Percentiles rank a stretch among this genome's conserved stretches.
These are phyloP conservation scores for Zymoseptoria tritici DNA, from an alignment of 2,329 filamentous ascomycete species.

Conservation along the genomic window DNA sequence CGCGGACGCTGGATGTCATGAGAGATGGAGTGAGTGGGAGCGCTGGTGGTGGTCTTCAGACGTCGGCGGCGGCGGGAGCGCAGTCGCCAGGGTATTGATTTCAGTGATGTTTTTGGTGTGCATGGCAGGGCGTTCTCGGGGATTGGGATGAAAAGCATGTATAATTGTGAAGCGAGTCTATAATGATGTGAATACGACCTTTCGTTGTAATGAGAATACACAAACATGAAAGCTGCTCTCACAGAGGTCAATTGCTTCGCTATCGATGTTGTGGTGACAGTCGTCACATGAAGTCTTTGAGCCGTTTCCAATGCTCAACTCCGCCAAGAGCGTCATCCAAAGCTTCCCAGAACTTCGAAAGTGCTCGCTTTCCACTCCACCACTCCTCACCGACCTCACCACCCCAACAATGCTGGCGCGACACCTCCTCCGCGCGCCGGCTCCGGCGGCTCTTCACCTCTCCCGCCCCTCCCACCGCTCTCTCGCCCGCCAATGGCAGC, in stretches of 20 bases:
- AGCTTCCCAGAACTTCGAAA: not conserved
- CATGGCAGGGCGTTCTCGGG: not conserved
- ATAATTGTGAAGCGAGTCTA: not conserved
- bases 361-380: not conserved
- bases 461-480: not conserved
- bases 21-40: constrained; percentile 18
- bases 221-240: not conserved
- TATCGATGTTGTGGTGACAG: not conserved
- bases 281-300: not conserved
- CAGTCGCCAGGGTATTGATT: not conserved
- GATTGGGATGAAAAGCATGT: not conserved
- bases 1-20: constrained; percentile 45
- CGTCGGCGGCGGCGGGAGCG: not conserved
- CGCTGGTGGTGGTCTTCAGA: not conserved
- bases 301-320: not conserved
- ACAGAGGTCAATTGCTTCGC: not conserved
- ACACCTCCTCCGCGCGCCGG: not conserved
- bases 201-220: not conserved
- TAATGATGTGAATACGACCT: not conserved
- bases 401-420: not conserved
- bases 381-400: not conserved
- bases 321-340: not conserved
- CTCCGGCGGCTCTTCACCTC: not conserved
- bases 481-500: not conserved
- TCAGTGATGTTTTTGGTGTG: not conserved